Base-by-base conservation (phyloP, 2,329 filamentous ascomycete species). In the Alternaria gaisen region DNA sequence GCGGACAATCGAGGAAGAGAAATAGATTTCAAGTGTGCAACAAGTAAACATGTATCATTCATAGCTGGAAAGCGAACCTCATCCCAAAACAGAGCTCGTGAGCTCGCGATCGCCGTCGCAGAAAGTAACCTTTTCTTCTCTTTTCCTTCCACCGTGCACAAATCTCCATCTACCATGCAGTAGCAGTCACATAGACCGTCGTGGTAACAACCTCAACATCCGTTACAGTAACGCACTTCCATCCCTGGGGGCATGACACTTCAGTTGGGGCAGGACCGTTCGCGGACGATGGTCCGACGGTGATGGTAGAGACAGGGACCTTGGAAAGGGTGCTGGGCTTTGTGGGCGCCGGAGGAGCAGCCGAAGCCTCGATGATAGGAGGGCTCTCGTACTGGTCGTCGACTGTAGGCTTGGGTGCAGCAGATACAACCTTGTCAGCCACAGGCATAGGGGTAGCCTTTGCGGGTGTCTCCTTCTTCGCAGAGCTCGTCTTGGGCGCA, bases 1-100 rank as follows among this genome's bases (percentile, higher is more conserved):
- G 8, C 66, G 76, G 56, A 77, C 72, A 18, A 66, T 67, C 22
- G 65, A 75, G 14, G 70, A 69, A 16, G 70, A 72, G 64, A 58
- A 60, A 53, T 72, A 63, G 24, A 26, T 10, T 4, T n/a, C 12
- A 38, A 36, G 14, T 8, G 10, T 36, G 20, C 30, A 34, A 36
- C 32, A 50, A 26, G 30, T 14, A 14, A 50, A 38, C 48, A 61
- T 59, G 18, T 22, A 54, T 58, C 43, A 61, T 61, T 54, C 50
- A 34, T 61, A 50, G 14, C 41, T 41, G 10, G 42, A 42, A 52
- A 42, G 12, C 44, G 28, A 46, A n/a, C 20, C 30, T 61, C 18
- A 43, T 57, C 38, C 22, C 34, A 47, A 47, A 65, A 68, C 55
- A 68, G 61, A 67, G 57, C 53, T 42, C 26, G 16, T n/a, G 40